Percentiles rank a stretch among this genome's conserved stretches.
Evolutionary conservation across 139 green algal genomes (phyloP).

Genomic region (Coelastrella sp.): DNA sequence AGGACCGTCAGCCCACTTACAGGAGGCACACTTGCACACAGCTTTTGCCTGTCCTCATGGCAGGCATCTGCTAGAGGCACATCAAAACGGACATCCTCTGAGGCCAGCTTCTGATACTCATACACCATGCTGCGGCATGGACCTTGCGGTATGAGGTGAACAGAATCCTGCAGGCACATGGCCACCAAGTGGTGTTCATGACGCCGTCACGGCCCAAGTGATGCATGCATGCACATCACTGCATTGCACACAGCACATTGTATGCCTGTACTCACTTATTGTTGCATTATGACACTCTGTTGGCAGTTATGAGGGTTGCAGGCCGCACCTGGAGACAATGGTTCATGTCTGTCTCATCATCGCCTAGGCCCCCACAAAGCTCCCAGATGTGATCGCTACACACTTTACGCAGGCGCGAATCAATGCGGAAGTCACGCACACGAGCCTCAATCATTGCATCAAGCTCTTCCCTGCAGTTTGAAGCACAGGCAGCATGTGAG

Average conservation of each 20-base stretch:
- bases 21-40: slow-evolving; percentile 67
- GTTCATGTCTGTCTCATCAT: slow-evolving; percentile 64
- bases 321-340: slow-evolving; percentile 62
- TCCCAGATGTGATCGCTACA: slow-evolving; percentile 65
- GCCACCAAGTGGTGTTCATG: not conserved
- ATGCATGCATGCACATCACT: not conserved
- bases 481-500: not conserved
- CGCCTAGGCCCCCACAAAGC: slow-evolving; percentile 58
- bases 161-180: slow-evolving; percentile 55
- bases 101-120: slow-evolving; percentile 64
- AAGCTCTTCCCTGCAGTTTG: slow-evolving; percentile 55
- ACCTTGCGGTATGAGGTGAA: slow-evolving; percentile 51
- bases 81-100: slow-evolving; percentile 89
- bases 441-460: slow-evolving; percentile 77
- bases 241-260: not conserved
- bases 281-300: not conserved
- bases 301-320: not conserved
- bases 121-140: slow-evolving; percentile 59
- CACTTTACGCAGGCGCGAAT: slow-evolving; percentile 64
- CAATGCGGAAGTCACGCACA: slow-evolving; percentile 78
- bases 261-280: not conserved
- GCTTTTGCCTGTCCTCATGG: slow-evolving; percentile 68
- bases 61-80: slow-evolving; percentile 80
- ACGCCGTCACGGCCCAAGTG: not conserved
- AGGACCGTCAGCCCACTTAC: slow-evolving; percentile 40